Evolutionary conservation across 2,329 filamentous ascomycete genomes (phyloP).

Genomic region (Fusarium fracticaudum): DNA sequence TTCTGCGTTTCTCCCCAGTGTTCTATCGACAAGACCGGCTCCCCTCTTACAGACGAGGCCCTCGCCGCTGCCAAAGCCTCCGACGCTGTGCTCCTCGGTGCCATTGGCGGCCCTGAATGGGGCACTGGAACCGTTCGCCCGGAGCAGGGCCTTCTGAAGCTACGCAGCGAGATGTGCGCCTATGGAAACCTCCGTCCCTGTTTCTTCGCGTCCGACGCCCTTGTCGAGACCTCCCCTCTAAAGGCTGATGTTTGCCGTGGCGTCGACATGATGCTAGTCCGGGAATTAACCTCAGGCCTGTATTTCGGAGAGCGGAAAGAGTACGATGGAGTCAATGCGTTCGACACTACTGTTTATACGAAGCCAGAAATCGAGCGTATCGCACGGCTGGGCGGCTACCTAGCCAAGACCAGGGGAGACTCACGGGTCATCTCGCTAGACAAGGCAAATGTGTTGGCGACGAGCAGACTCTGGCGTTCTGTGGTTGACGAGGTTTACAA

Average conservation of each 20-base stretch:
- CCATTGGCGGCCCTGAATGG: constrained; percentile 98
- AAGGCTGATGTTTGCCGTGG: constrained; percentile 87
- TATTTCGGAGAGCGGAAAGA: constrained; percentile 92
- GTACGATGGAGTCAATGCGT: constrained; percentile 72
- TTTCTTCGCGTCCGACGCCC: constrained; percentile 89
- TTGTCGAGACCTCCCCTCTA: constrained; percentile 86
- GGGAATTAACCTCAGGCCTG: constrained; percentile 91
- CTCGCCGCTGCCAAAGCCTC: constrained; percentile 85
- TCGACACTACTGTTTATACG: constrained; percentile 89
- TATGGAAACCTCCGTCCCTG: constrained; percentile 97
- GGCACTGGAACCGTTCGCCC: constrained; percentile 88
- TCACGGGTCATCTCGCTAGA: constrained; percentile 84
- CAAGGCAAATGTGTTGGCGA: constrained; percentile 96
- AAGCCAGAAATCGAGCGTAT: constrained; percentile 88
- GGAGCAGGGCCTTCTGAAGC: constrained; percentile 89
- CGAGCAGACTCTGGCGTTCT: constrained; percentile 88
- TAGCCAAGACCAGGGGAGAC: constrained; percentile 78
- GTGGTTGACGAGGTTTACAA: constrained; percentile 86
- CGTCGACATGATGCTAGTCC: constrained; percentile 92
- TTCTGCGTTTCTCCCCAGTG: constrained; percentile 61
- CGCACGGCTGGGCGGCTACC: constrained; percentile 80
- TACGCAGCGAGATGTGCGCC: constrained; percentile 92
- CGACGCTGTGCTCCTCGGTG: constrained; percentile 90
- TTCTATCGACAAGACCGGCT: constrained; percentile 88
- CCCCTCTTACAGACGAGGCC: constrained; percentile 83